A percentile compares a stretch with the other conserved stretches of the same genome.
Evolutionary conservation across 2,329 filamentous ascomycete species (phyloP).

Genomic region (Calonectria hawksworthii): DNA sequence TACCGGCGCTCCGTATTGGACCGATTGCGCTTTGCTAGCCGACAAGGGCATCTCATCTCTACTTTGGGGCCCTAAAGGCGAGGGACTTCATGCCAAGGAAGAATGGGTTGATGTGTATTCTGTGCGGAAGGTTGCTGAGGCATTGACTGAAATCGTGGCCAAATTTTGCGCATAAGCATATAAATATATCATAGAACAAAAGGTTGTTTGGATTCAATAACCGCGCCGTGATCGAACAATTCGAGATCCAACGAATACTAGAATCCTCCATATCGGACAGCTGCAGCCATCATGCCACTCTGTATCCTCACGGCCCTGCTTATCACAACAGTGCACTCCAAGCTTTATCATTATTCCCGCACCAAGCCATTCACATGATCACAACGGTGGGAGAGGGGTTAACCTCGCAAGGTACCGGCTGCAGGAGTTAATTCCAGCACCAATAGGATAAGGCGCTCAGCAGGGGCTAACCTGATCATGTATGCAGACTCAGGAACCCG

Average conservation of each 20-base stretch:
- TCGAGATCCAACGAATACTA: background rate
- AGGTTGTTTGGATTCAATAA: background rate
- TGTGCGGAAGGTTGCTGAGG: slow-evolving; percentile 50
- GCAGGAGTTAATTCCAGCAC: background rate
- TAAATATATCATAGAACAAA: background rate
- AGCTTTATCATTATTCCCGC: background rate
- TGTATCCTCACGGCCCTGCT: too few relatives aligned
- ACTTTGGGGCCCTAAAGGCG: slow-evolving; percentile 61
- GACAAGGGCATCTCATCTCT: slow-evolving; percentile 60
- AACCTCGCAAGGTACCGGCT: background rate
- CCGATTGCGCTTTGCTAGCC: slow-evolving; percentile 63
- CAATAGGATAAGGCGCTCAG: background rate
- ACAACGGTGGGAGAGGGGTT: background rate
- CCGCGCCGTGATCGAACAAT: background rate
- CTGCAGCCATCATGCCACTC: background rate
- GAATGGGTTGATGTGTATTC: slow-evolving; percentile 64
- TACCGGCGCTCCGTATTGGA: slow-evolving; percentile 59
- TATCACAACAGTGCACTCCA: too few relatives aligned
- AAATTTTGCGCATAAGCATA: slow-evolving; percentile 47
- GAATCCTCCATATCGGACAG: background rate
- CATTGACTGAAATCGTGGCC: slow-evolving; percentile 43
- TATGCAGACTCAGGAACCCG: slow-evolving; percentile 11
- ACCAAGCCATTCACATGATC: background rate
- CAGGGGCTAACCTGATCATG: background rate
- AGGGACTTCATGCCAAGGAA: slow-evolving; percentile 64